Conservation (phyloP, 1,139 yeast species). For the Scheffersomyces illinoinensis region DNA sequence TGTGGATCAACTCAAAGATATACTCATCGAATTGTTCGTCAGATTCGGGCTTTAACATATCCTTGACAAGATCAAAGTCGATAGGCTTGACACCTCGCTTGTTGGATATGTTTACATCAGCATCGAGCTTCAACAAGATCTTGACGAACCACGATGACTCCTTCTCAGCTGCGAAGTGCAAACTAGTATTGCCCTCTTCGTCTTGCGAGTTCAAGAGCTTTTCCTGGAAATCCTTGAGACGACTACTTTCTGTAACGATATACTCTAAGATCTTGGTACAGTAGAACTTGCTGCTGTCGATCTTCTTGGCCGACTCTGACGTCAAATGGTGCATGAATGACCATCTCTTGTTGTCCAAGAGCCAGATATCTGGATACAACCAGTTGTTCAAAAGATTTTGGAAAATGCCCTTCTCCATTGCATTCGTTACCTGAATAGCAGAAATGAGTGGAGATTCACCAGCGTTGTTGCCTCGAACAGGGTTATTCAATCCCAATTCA, state of each 20-base stretch:
- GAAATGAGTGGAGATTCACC: conserved; percentile 48
- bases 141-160: conserved; percentile 83
- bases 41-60: conserved; percentile 15
- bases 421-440: conserved; percentile 43
- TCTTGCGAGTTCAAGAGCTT: conserved; percentile 78
- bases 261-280: conserved; percentile 77
- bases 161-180: conserved; percentile 87
- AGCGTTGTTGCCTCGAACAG: conserved; percentile 40
- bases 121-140: conserved; percentile 80
- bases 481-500: conserved; percentile 37
- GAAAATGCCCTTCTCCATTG: conserved; percentile 49
- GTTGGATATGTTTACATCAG: conserved; percentile 76
- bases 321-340: conserved; percentile 41
- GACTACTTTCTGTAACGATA: conserved; percentile 58
- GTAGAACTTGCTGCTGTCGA: conserved; percentile 58
- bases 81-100: conserved; percentile 82
- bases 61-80: conserved; percentile 74
- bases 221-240: conserved; percentile 61
- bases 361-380: conserved; percentile 41
- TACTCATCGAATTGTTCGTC: conserved; percentile 23
- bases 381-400: conserved; percentile 30
- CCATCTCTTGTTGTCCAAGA: conserved; percentile 35
- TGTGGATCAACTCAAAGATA: conserved; percentile 35
- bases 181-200: conserved; percentile 76
- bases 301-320: conserved; percentile 27